Conservation (phyloP, 768 basidiomycete species). For the Tylopilus plumbeoviolaceoides region DNA sequence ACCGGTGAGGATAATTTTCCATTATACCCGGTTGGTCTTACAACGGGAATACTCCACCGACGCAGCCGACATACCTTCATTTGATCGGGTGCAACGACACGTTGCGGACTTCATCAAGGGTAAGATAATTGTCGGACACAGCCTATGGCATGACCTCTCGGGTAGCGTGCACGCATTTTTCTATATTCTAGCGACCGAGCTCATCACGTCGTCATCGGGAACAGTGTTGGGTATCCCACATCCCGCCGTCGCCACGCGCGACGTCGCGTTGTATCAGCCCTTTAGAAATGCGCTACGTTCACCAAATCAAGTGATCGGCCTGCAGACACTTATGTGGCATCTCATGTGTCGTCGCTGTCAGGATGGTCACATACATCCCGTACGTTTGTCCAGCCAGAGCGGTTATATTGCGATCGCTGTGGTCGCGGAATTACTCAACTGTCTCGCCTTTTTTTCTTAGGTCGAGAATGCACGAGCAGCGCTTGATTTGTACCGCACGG, state of each 20-base stretch:
- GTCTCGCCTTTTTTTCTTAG: constrained; percentile 34
- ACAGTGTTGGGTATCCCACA: constrained; percentile 79
- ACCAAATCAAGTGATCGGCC: constrained; percentile 63
- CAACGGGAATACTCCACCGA: neutral
- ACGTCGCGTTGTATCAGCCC: constrained; percentile 77
- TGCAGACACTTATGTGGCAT: constrained; percentile 79
- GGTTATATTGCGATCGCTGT: neutral
- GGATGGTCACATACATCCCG: constrained; percentile 68
- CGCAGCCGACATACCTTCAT: constrained; percentile 42
- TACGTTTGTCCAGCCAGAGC: constrained; percentile 36
- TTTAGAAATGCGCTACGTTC: constrained; percentile 69
- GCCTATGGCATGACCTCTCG: constrained; percentile 77
- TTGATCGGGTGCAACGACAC: constrained; percentile 60
- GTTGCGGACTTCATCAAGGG: constrained; percentile 65
- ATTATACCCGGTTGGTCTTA: neutral
- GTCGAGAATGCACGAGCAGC: constrained; percentile 71
- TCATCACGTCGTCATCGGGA: constrained; percentile 13
- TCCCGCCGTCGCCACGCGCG: constrained; percentile 71
- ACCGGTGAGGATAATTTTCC: constrained; percentile 30
- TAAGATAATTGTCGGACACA: constrained; percentile 72
- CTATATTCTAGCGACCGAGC: constrained; percentile 1
- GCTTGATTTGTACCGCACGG: constrained; percentile 51
- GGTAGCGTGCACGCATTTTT: constrained; percentile 38
- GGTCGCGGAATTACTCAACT: constrained; percentile 10
- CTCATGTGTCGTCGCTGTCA: constrained; percentile 77